Evolutionary conservation across 805 yeast species (phyloP).

Genomic region (Starmerella khaoyaiensis): DNA sequence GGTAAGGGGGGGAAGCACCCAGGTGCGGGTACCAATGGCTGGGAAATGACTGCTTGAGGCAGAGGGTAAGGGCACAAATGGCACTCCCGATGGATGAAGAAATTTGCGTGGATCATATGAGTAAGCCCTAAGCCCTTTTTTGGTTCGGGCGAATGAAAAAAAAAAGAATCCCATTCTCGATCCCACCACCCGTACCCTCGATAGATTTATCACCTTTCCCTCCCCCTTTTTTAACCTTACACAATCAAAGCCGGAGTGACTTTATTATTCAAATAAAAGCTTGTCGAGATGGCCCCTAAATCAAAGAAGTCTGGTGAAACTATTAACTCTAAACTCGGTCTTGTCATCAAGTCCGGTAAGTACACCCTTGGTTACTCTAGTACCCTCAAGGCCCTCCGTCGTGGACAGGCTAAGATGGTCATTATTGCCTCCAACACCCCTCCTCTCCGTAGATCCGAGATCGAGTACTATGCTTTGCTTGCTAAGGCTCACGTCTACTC

Average conservation of each 20-base stretch:
- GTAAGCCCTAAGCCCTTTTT: slow-evolving; percentile 1
- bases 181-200: background rate
- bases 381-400: slow-evolving; percentile 94
- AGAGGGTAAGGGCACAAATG: too few relatives aligned
- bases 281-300: slow-evolving; percentile 99
- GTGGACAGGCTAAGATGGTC: slow-evolving; percentile 96
- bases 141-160: background rate
- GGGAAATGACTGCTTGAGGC: too few relatives aligned
- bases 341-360: slow-evolving; percentile 98
- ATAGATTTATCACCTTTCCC: slow-evolving; percentile 5
- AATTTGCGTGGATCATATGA: slow-evolving; percentile 5
- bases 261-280: too few relatives aligned
- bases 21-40: too few relatives aligned
- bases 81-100: too few relatives aligned
- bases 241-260: slow-evolving; percentile 61
- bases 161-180: background rate
- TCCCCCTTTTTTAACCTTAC: slow-evolving; percentile 1
- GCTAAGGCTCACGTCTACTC: slow-evolving; percentile 94
- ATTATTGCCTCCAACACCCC: slow-evolving; percentile 99
- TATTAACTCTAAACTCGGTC: slow-evolving; percentile 96
- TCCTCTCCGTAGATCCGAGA: slow-evolving; percentile 98
- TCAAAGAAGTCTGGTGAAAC: slow-evolving; percentile 76
- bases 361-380: slow-evolving; percentile 99
- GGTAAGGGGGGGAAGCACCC: too few relatives aligned
- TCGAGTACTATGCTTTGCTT: slow-evolving; percentile 99